Percentiles rank a stretch among this genome's conserved stretches.
Evolutionary conservation across 164 flowering plant species (phyloP).

Genomic region (Chimonanthus praecox): DNA sequence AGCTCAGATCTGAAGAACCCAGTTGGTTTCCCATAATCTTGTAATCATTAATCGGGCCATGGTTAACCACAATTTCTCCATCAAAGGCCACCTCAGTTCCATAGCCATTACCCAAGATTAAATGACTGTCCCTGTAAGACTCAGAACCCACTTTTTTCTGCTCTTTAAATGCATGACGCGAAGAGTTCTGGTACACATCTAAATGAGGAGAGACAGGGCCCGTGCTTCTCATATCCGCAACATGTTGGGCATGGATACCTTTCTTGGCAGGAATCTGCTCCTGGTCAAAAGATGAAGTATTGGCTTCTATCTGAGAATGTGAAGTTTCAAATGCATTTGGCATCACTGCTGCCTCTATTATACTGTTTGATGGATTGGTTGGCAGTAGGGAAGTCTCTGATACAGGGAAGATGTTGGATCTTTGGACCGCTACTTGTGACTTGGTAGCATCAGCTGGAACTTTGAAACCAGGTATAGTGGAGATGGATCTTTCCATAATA

Average conservation of each 20-base stretch:
- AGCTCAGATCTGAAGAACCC: slow-evolving; percentile 26
- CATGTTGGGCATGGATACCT: not conserved
- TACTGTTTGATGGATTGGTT: slow-evolving; percentile 11
- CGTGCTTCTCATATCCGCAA: not conserved
- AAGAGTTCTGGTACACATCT: slow-evolving; percentile 15
- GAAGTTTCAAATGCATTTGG: slow-evolving; percentile 22
- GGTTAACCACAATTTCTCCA: slow-evolving; percentile 11
- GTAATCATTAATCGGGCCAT: slow-evolving; percentile 13
- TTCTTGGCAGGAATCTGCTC: slow-evolving; percentile 7
- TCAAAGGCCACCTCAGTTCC: slow-evolving; percentile 18
- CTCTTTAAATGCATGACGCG: slow-evolving; percentile 19
- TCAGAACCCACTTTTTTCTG: slow-evolving; percentile 13
- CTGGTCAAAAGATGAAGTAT: slow-evolving; percentile 4
- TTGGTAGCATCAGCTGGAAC: slow-evolving; percentile 29
- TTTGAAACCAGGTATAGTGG: slow-evolving; percentile 72
- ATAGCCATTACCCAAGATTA: slow-evolving; percentile 10
- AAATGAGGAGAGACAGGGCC: slow-evolving; percentile 14
- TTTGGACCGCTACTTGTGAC: slow-evolving; percentile 35
- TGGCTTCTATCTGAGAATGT: slow-evolving; percentile 14
- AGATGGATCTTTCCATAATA: slow-evolving; percentile 70
- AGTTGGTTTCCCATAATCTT: slow-evolving; percentile 16
- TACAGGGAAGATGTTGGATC: slow-evolving; percentile 24
- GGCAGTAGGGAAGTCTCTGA: slow-evolving; percentile 20
- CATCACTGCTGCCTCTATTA: slow-evolving; percentile 12
- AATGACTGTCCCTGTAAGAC: slow-evolving; percentile 12